Evolutionary conservation across 176 grass and related monocot species (phyloP).

Genomic region (Avena sativa): DNA sequence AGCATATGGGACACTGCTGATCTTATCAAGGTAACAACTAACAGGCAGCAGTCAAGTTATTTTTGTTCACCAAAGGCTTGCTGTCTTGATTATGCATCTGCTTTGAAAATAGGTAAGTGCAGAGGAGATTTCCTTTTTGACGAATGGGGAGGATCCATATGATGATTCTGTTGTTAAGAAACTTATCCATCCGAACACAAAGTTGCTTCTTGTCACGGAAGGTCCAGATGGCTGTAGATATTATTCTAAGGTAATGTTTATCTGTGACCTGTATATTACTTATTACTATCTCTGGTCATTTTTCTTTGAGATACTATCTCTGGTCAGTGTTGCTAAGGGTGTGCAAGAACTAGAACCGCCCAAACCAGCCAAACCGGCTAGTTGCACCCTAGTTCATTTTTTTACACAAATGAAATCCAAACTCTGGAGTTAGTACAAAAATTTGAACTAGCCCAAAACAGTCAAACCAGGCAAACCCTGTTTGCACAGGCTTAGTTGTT

Average conservation of each 20-base stretch:
- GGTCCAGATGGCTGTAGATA: slow-evolving; percentile 96
- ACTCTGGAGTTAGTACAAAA: no score
- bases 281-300: background rate
- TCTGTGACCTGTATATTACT: background rate
- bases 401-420: no score
- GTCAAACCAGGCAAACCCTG: no score
- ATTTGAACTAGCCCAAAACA: no score
- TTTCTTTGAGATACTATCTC: no score
- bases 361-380: no score
- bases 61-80: slow-evolving; percentile 22
- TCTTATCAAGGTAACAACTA: slow-evolving; percentile 81
- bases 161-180: slow-evolving; percentile 88
- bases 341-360: no score
- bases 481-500: slow-evolving; percentile 1
- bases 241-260: slow-evolving; percentile 82
- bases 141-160: slow-evolving; percentile 84
- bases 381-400: no score
- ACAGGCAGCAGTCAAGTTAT: slow-evolving; percentile 6
- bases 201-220: slow-evolving; percentile 95
- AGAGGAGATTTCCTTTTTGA: slow-evolving; percentile 97
- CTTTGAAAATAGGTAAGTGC: slow-evolving; percentile 79
- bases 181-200: slow-evolving; percentile 86
- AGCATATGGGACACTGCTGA: slow-evolving; percentile 93
- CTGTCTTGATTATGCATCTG: slow-evolving; percentile 33
- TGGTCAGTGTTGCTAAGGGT: no score